Conservation (phyloP, 192 early-diverging fungal genomes). For the Gryganskiella cystojenkinii region DNA sequence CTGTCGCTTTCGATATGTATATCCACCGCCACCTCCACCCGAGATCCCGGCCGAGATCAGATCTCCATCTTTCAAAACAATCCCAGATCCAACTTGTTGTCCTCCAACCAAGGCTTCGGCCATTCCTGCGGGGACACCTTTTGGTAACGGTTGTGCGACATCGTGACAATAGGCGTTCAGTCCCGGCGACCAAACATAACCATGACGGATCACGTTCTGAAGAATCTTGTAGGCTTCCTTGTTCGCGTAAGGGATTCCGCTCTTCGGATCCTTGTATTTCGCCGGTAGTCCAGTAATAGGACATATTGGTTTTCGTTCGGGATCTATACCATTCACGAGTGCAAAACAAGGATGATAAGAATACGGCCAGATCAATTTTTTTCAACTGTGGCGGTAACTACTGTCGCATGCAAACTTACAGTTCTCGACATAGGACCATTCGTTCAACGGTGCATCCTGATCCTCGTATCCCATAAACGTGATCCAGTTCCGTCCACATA, state of each 20-base stretch:
- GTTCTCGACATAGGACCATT: conserved; percentile 40
- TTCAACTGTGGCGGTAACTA: neutral
- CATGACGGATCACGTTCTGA: conserved; percentile 54
- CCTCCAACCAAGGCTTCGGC: conserved; percentile 46
- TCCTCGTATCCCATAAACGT: conserved; percentile 51
- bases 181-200: conserved; percentile 65
- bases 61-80: conserved; percentile 47
- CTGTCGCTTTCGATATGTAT: conserved; percentile 39
- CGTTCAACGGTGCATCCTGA: conserved; percentile 24
- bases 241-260: conserved; percentile 69
- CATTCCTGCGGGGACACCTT: conserved; percentile 47
- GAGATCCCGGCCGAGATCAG: conserved; percentile 34
- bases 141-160: conserved; percentile 41
- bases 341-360: neutral
- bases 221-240: conserved; percentile 66
- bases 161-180: conserved; percentile 54
- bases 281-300: conserved; percentile 71
- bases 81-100: conserved; percentile 43
- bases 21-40: conserved; percentile 45
- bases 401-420: conserved; percentile 18
- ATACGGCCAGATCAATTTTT: neutral
- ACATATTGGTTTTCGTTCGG: conserved; percentile 55
- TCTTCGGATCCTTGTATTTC: conserved; percentile 68
- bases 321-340: conserved; percentile 20
- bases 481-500: conserved; percentile 60